Evolutionary conservation across 768 basidiomycete species (phyloP).

Genomic region (Suillus subluteus): DNA sequence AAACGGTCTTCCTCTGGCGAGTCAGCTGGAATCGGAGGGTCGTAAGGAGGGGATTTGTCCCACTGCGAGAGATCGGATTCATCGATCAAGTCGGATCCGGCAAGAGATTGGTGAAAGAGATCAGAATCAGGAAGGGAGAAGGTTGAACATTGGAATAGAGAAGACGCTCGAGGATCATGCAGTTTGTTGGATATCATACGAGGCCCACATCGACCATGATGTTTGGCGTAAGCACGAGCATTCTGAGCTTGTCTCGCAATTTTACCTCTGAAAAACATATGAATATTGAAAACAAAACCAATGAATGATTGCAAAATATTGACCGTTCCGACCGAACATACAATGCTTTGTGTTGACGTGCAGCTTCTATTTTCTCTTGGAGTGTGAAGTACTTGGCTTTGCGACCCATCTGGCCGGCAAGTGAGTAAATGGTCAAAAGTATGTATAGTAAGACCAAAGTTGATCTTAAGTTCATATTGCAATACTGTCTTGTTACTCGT

Average conservation of each 20-base stretch:
- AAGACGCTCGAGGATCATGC: neutral
- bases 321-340: neutral
- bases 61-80: conserved; percentile 7
- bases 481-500: neutral
- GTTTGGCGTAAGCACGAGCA: neutral
- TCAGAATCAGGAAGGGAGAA: neutral
- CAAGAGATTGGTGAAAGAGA: neutral
- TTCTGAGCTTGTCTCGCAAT: neutral
- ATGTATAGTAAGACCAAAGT: neutral
- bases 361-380: neutral
- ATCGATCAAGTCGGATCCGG: neutral
- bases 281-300: no score
- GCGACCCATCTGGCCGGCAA: no score
- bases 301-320: no score
- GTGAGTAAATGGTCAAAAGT: neutral
- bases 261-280: conserved; percentile 3
- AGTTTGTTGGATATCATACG: neutral
- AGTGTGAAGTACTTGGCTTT: neutral
- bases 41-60: neutral
- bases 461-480: neutral
- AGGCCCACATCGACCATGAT: neutral
- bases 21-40: neutral
- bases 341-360: neutral
- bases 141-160: neutral
- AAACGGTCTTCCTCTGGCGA: neutral